Percentiles rank a stretch among this genome's conserved stretches.
Evolutionary conservation across 2,329 filamentous ascomycete species (phyloP).

Genomic region (Cordyceps fumosorosea): DNA sequence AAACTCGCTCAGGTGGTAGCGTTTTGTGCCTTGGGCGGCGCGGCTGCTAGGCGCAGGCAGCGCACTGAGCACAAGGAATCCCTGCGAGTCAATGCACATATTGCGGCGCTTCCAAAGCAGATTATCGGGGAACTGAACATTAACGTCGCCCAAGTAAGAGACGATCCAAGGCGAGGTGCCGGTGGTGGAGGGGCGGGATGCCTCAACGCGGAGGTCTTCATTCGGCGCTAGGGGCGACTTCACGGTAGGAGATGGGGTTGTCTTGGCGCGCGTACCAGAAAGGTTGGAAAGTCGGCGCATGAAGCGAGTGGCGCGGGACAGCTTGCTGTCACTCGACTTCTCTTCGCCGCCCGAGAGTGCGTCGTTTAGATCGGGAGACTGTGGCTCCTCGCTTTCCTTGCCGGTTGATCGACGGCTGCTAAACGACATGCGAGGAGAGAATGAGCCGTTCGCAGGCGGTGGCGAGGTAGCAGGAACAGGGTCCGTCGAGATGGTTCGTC

Average conservation of each 20-base stretch:
- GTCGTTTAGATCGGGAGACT: constrained; percentile 39
- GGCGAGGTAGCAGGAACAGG: constrained; percentile 39
- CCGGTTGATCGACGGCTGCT: constrained; percentile 29
- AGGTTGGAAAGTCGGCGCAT: constrained; percentile 54
- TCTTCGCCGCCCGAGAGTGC: constrained; percentile 41
- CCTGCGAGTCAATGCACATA: constrained; percentile 76
- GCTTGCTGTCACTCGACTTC: constrained; percentile 40
- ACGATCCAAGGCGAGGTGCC: constrained; percentile 38
- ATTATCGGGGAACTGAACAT: constrained; percentile 95
- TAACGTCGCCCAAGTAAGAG: constrained; percentile 78
- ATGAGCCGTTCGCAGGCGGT: constrained; percentile 29
- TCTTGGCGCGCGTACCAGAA: constrained; percentile 39
- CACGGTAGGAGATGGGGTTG: neutral
- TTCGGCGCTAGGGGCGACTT: constrained; percentile 28
- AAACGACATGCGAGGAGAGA: constrained; percentile 53
- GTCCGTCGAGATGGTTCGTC: constrained; percentile 42
- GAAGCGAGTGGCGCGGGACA: constrained; percentile 48
- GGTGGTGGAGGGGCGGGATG: constrained; percentile 25
- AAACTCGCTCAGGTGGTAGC: constrained; percentile 84
- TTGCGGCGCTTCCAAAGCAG: constrained; percentile 93
- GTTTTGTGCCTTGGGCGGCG: constrained; percentile 50
- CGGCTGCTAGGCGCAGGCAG: constrained; percentile 48
- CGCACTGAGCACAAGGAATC: constrained; percentile 72
- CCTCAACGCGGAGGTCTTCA: constrained; percentile 10
- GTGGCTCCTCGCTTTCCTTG: constrained; percentile 30